phyloP scores from a whole-genome alignment of 305 asterid species.

The Solanum chacoense region DNA sequence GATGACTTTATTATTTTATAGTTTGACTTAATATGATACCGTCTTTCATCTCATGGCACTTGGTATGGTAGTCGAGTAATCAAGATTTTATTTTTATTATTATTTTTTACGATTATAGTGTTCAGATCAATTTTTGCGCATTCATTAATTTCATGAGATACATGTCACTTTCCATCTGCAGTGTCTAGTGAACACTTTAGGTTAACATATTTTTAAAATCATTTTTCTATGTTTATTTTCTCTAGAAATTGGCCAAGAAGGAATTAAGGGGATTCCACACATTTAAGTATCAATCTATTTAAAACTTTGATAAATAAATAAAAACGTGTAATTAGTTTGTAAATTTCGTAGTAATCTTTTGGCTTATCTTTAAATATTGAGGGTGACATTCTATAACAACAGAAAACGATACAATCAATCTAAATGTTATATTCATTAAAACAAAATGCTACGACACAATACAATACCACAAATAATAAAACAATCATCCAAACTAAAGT shows the following conservation, averaged over 20 bases:
- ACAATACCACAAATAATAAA: not conserved
- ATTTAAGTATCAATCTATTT: too few relatives aligned
- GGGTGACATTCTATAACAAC: too few relatives aligned
- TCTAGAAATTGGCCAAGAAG: not conserved
- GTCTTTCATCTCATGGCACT: not conserved
- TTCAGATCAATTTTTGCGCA: too few relatives aligned
- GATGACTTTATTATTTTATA: not conserved
- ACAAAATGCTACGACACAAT: not conserved
- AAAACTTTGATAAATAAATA: not conserved
- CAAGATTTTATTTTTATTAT: not conserved
- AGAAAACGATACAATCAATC: not conserved
- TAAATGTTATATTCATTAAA: not conserved
- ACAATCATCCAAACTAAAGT: not conserved
- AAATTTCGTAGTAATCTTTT: not conserved
- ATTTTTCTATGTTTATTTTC: not conserved
- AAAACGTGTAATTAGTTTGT: not conserved
- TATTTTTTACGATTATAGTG: too few relatives aligned
- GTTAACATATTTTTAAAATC: not conserved
- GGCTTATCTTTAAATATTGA: not conserved
- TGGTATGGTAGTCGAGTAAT: not conserved
- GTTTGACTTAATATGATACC: not conserved
- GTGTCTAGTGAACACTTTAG: not conserved
- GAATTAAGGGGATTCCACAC: not conserved
- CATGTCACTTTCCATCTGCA: rapidly evolving
- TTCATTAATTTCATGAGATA: not conserved